Evolutionary conservation across 192 early-diverging fungal species (phyloP), one percentile per base, ranked within the genome.

Genomic region (Phlyctochytrium arcticum): DNA sequence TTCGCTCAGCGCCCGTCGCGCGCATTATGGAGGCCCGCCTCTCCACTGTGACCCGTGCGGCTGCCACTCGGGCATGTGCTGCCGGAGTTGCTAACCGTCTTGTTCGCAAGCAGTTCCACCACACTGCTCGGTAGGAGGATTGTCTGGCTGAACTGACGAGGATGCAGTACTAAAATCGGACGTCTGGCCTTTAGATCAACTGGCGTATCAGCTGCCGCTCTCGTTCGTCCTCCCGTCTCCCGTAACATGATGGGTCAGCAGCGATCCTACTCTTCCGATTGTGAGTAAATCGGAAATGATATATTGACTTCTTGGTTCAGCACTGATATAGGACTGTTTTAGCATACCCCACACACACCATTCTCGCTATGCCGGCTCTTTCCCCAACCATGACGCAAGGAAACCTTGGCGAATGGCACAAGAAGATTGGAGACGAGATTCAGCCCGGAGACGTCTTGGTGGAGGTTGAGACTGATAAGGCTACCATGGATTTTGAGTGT

Each of bases 381-480:
- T 96, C 93, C n/a, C 96, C 96, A 7, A 98, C 96, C 50, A 98
- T 98, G 96, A 94, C 94, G 5, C 24, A 54, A 70, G 82, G 82
- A 66, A 93, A 91, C 73, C 87, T 98, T 72, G 93, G 92, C 35
- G 71, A 76, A 51, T 98, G 94, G 94, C 82, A 89, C 67, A 98
- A 98, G 77, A 87, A 92, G 71, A 85, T 95, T 60, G 95, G 96
- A 30, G 96, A 98, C 72, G 75, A 85, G 55, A 81, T 96, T 60
- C 64, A 75, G 21, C 87, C 94, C 30, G 96, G 96, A 39, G 96
- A 98, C 73, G 87, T 96, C 35, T 75, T 98, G 36, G 85, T 94
- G 24, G 96, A 95, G 74, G 93, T 99, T 57, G 96, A 99, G 74
- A 99, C 96, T 29, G 96, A 99, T 73, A 99, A 99, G 89, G 96